Evolutionary conservation across 129 eudicot genomes (phyloP), one percentile per base, ranked within the genome.

Genomic region (Saussurea involucrata): DNA sequence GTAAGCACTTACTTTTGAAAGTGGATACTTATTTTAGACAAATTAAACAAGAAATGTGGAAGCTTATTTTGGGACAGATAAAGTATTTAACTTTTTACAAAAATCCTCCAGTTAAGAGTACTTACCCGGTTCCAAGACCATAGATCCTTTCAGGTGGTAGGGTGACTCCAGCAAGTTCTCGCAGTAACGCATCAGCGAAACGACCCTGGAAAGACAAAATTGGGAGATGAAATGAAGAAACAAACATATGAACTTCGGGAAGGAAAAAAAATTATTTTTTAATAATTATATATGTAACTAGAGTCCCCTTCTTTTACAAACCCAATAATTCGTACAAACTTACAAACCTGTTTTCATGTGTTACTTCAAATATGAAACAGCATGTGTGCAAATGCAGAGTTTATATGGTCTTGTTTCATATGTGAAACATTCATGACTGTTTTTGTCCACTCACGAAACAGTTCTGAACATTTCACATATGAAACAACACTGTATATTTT

Each of bases 51-150:
- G 9, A 53, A 53, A 53, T 53, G 24, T 53, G 61, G 20, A 9
- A 11, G 25, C 31, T 10, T 57, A 17, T 6, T 49, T 40, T 53
- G 22, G 61, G 61, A 17, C 9, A 2, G 61, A 53, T 33, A 69
- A 57, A 63, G 72, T 31, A 71, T 22, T 57, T 20, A 68, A 6
- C 15, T 49, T 21, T 58, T 69, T 68, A 12, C 3, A 4, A 24
- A 24, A 13, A 64, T 31, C 28, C 13, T 33, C 46, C 22, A 21
- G 31, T 22, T 12, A 44, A 72, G 70, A 66, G 17, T 32, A 81
- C 88, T 88, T 74, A 91, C 98, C 98, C 97, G 20, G 88, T 86
- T 72, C 97, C 98, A 65, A 95, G 90, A 66, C 92, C 97, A 80
- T 80, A 95, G 57, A 95, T 89, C 79, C 94, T 89, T 83, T 95